These are phyloP conservation scores for Skeletonema marinoi DNA, from an alignment of 108 stramenopile genomes.

Conservation along the genomic window DNA sequence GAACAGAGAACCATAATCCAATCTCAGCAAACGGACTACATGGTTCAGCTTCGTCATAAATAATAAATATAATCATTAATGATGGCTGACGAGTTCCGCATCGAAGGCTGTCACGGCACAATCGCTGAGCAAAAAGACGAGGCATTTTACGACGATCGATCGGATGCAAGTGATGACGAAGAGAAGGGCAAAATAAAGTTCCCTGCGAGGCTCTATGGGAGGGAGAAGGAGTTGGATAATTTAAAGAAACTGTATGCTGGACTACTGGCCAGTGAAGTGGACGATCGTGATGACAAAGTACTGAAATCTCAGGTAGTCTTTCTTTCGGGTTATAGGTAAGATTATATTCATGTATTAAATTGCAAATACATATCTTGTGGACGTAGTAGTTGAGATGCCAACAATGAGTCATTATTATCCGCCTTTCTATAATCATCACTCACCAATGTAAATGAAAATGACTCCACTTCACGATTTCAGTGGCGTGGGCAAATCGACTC, in stretches of 20 bases:
- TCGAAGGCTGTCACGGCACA: conserved; percentile 8
- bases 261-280: not conserved
- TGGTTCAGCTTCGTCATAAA: no score
- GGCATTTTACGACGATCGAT: conserved; percentile 19
- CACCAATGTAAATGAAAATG: no score
- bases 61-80: no score
- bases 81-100: not conserved
- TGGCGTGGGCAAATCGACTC: no score
- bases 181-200: conserved; percentile 34
- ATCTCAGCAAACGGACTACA: no score
- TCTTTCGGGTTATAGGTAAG: conserved; percentile 17
- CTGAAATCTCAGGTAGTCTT: conserved; percentile 14
- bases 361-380: no score
- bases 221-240: conserved; percentile 16
- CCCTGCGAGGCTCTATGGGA: conserved; percentile 26
- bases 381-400: no score
- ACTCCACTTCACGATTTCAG: no score
- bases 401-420: no score
- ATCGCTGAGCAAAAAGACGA: conserved; percentile 35
- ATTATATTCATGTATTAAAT: not conserved
- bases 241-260: not conserved
- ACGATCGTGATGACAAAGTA: not conserved
- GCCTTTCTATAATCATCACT: no score
- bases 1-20: no score
- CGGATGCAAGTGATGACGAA: conserved; percentile 34